phyloP scores from a whole-genome alignment of 75 land plant species.

The Pinus taeda region DNA sequence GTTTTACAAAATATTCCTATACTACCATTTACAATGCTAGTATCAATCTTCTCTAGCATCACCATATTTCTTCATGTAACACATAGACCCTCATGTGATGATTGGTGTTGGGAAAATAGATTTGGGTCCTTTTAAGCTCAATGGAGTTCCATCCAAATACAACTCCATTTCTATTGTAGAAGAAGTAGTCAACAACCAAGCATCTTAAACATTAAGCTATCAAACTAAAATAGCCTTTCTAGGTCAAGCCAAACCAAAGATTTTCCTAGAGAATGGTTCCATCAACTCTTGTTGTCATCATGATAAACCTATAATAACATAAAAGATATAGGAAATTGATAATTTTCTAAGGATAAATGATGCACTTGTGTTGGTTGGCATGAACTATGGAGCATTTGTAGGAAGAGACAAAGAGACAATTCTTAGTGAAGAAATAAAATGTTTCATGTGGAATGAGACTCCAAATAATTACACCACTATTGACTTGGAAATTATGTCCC shows the following conservation, averaged over 20 bases:
- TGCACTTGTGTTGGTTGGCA: not conserved
- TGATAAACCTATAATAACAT: not conserved
- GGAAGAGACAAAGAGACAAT: not conserved
- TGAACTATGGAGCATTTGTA: not conserved
- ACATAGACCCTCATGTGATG: not conserved
- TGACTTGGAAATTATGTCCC: not conserved
- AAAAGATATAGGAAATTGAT: not conserved
- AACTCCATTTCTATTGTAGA: not conserved
- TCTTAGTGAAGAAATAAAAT: not conserved
- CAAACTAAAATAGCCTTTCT: not conserved
- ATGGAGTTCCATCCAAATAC: not conserved
- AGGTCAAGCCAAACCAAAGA: not conserved
- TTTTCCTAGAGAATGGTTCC: not conserved
- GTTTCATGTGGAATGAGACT: not conserved
- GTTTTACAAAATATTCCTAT: not conserved
- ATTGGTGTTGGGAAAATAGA: not conserved
- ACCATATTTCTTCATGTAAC: not conserved
- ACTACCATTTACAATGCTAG: not conserved
- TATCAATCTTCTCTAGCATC: not conserved
- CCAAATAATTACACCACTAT: not conserved
- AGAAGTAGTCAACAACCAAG: no score
- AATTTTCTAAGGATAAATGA: not conserved
- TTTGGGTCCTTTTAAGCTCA: not conserved
- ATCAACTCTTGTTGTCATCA: not conserved
- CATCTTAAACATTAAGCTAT: no score